These are phyloP conservation scores for Termitomyces sp. DNA, from an alignment of 768 basidiomycete genomes.

Conservation along the genomic window DNA sequence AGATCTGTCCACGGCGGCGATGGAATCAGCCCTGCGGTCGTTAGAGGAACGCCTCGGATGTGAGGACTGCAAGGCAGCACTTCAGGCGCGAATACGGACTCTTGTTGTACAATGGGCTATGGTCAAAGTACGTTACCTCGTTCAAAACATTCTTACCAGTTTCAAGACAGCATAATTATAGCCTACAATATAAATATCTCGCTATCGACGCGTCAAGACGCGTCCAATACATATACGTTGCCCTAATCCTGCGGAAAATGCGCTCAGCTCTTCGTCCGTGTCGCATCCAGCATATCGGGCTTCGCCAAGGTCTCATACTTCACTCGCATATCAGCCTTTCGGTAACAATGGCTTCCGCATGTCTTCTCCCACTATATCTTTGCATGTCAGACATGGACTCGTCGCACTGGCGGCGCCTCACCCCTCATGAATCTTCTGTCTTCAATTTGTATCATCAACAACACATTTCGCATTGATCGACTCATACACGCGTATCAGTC, in stretches of 20 bases:
- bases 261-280: too few species aligned
- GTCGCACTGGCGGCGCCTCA: background rate
- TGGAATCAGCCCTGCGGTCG: conserved; percentile 71
- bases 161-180: background rate
- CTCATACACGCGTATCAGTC: conserved; percentile 1
- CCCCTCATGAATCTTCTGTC: background rate
- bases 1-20: conserved; percentile 72
- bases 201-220: background rate
- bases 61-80: conserved; percentile 58
- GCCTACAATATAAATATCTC: conserved; percentile 35
- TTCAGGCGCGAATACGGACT: conserved; percentile 64
- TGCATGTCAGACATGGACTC: background rate
- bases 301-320: too few species aligned
- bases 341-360: background rate
- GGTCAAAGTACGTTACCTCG: conserved; percentile 52
- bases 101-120: conserved; percentile 75
- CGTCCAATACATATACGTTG: background rate
- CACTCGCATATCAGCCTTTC: background rate
- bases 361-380: background rate
- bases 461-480: background rate
- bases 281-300: too few species aligned
- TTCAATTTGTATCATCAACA: conserved; percentile 1
- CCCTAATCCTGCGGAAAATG: background rate
- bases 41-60: conserved; percentile 67
- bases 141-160: background rate